These are phyloP conservation scores for Solanum sejunctum DNA, from an alignment of 257 asterid species.

Conservation along the genomic window DNA sequence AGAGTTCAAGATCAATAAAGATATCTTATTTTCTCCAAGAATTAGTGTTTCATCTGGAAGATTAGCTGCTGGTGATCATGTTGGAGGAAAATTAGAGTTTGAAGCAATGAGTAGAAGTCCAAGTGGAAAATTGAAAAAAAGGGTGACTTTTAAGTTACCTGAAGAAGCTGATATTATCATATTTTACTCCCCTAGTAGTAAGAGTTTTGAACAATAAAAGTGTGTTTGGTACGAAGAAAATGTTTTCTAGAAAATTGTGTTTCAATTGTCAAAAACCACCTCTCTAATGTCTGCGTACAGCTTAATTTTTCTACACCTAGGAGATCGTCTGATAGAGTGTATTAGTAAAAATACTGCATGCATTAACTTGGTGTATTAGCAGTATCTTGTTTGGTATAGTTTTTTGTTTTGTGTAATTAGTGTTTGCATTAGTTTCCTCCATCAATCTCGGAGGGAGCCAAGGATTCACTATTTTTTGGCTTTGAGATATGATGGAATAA, in stretches of 20 bases:
- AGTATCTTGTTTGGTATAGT: no score
- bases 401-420: no score
- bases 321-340: no score
- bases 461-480: no score
- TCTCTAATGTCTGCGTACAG: background rate
- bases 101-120: background rate
- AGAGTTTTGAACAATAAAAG: background rate
- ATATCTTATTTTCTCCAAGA: background rate
- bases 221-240: background rate
- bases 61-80: background rate
- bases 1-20: background rate
- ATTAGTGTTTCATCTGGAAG: background rate
- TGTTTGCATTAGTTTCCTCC: no score
- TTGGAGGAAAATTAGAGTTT: background rate
- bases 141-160: constrained; percentile 23
- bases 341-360: no score
- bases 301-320: no score
- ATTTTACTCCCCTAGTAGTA: background rate
- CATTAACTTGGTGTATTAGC: no score
- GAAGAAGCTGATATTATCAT: constrained; percentile 3
- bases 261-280: background rate
- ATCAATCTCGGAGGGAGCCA: no score
- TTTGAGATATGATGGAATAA: no score
- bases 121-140: constrained; percentile 8
- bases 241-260: background rate